Conservation (phyloP, 2,329 filamentous ascomycete species). For the Zopfia rhizophila region DNA sequence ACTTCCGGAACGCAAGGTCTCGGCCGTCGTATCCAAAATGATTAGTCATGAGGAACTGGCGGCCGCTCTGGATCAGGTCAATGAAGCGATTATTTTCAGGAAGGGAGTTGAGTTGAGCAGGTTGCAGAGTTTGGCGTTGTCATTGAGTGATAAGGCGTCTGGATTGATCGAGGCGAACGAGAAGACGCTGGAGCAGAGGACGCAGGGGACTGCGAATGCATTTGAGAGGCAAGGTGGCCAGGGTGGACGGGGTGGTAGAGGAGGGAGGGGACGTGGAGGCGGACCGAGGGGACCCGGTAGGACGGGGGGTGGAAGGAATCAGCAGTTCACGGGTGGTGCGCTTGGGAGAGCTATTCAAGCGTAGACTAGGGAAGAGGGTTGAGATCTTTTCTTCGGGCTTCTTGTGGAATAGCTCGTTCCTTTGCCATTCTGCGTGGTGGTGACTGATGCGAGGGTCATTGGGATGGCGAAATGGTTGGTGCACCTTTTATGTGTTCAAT, state of each 20-base stretch:
- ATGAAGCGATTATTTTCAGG: slow-evolving; percentile 96
- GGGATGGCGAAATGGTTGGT: not conserved
- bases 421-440: not conserved
- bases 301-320: slow-evolving; percentile 75
- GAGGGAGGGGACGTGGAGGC: slow-evolving; percentile 69
- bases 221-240: slow-evolving; percentile 92
- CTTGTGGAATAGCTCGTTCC: not conserved
- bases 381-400: not conserved
- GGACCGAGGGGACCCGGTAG: slow-evolving; percentile 66
- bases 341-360: slow-evolving; percentile 69
- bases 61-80: slow-evolving; percentile 97
- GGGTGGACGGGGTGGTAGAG: slow-evolving; percentile 71
- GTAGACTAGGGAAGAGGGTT: slow-evolving; percentile 37
- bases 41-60: slow-evolving; percentile 98
- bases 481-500: not conserved
- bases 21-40: slow-evolving; percentile 98
- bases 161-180: slow-evolving; percentile 97
- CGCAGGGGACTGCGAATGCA: slow-evolving; percentile 92
- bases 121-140: slow-evolving; percentile 93
- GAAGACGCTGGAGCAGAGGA: slow-evolving; percentile 95
- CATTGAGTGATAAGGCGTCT: slow-evolving; percentile 95
- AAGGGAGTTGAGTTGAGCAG: slow-evolving; percentile 98
- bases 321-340: slow-evolving; percentile 84
- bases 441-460: not conserved
- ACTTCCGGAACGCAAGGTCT: slow-evolving; percentile 87